These are phyloP conservation scores for Panaeolus papilionaceus DNA, from an alignment of 768 basidiomycete genomes.

Conservation along the genomic window DNA sequence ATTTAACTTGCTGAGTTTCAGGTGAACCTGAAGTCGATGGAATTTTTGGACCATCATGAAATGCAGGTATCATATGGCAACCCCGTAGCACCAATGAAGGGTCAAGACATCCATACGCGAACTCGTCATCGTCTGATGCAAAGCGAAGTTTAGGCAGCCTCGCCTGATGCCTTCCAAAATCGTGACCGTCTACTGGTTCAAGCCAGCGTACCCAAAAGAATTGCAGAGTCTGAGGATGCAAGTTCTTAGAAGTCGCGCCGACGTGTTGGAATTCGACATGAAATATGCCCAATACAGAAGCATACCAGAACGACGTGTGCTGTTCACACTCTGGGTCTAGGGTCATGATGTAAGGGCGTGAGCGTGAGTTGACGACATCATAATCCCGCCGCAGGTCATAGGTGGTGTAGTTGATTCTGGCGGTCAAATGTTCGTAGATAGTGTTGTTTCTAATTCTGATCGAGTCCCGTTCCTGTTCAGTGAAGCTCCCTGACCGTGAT, in stretches of 20 bases:
- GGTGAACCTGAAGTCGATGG: too few species aligned
- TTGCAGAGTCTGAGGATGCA: background rate
- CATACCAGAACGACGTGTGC: conserved; percentile 40
- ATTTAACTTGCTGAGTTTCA: too few species aligned
- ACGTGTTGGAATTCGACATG: conserved; percentile 18
- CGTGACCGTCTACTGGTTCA: conserved; percentile 31
- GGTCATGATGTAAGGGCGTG: conserved; percentile 43
- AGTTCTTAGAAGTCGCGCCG: background rate
- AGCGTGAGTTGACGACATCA: conserved; percentile 46
- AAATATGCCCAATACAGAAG: conserved; percentile 30
- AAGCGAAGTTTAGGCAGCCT: conserved; percentile 47
- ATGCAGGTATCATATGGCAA: conserved; percentile 41
- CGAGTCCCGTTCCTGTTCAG: conserved; percentile 24
- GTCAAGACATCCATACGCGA: conserved; percentile 42
- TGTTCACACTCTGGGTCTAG: conserved; percentile 19
- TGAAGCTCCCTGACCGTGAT: background rate
- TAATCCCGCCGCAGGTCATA: conserved; percentile 45
- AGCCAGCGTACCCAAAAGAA: conserved; percentile 49
- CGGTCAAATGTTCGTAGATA: conserved; percentile 24
- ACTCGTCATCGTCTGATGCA: conserved; percentile 27
- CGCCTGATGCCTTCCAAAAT: conserved; percentile 33
- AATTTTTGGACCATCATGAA: conserved; percentile 27
- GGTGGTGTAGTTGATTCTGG: conserved; percentile 35
- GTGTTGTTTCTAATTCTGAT: conserved; percentile 27
- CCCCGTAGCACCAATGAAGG: conserved; percentile 38